Evolutionary conservation across 192 early-diverging fungal species (phyloP).

Genomic region (Pilaira anomala): DNA sequence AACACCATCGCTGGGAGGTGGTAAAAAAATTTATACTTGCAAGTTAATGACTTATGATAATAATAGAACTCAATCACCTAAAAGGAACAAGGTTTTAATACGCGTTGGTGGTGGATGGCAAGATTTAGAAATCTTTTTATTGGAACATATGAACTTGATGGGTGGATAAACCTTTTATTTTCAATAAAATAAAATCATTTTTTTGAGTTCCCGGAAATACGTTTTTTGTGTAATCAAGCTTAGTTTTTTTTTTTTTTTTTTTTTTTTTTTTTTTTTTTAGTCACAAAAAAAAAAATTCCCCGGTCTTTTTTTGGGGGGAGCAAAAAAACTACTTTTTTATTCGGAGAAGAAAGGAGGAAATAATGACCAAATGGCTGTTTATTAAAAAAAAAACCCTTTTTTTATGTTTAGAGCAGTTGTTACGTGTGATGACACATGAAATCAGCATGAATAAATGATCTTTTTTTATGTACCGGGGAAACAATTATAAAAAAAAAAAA

Average conservation of each 20-base stretch:
- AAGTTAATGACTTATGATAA: constrained; percentile 40
- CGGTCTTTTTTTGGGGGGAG: too few relatives aligned
- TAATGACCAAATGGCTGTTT: too few relatives aligned
- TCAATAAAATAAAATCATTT: too few relatives aligned
- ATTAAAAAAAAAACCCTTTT: too few relatives aligned
- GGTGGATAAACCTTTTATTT: constrained; percentile 16
- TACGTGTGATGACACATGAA: constrained; percentile 18
- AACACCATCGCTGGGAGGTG: constrained; percentile 38
- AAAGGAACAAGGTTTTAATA: constrained; percentile 52
- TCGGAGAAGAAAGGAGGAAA: background rate
- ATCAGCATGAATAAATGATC: constrained; percentile 16
- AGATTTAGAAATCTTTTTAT: constrained; percentile 59
- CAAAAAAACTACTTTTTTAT: background rate
- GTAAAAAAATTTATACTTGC: constrained; percentile 47
- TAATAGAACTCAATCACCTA: constrained; percentile 14
- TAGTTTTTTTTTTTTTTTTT: too few relatives aligned
- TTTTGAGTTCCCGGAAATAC: too few relatives aligned
- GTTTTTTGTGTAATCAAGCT: too few relatives aligned
- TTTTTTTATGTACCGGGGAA: background rate
- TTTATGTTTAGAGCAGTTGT: too few relatives aligned
- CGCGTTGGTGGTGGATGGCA: constrained; percentile 63
- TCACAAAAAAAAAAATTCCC: constrained; percentile 2
- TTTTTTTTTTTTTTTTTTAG: too few relatives aligned
- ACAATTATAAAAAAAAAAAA: too few relatives aligned
- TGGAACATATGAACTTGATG: constrained; percentile 47